Evolutionary conservation across 1,139 yeast genomes (phyloP), one percentile per base, ranked within the genome.

Genomic region (Magnusiomyces suaveolens): DNA sequence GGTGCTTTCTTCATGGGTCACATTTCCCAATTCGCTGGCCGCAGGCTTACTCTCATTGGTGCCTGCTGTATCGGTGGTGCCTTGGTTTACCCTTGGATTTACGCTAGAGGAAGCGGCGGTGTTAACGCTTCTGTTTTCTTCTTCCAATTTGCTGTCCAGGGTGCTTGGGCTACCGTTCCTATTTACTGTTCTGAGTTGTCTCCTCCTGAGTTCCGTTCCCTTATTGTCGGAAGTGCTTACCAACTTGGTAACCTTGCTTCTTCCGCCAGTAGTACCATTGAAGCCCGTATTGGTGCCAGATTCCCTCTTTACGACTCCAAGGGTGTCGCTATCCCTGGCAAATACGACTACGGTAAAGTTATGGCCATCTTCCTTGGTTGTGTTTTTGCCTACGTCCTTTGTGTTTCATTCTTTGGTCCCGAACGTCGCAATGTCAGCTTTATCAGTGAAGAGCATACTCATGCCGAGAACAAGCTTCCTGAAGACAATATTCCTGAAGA

Each of bases 141-240:
- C 72, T 71, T 87, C 63, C 95, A 87, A 69, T 81, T 83, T 64
- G 82, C 82, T 61, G 92, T 87, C 51, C 95, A 86, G 70, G 95
- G 95, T 60, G 85, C 88, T 20, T 87, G 95, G 89, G 94, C 95
- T 62, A 86, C 85, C 49, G 77, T 84, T 60, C 95, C 95, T 54
- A 79, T 84, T 59, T 88, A 85, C 68, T 73, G 86, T 52, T 76
- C 87, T 1, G 95, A 86, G 69, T 75, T 87, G 60, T 79, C 92
- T n/a, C 84, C 84, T 50, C 92, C 90, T 25, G 82, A 83, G 61
- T 83, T 82, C 71, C 77, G 86, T 67, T 75, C 90, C 2, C 82
- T 85, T 61, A 82, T 84, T 52, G 81, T 80, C 50, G 95, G 95
- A 66, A 78, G 81, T 53, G 76, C 89, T 26, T 87, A 87, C 66